Percentiles rank a stretch among this genome's conserved stretches.
phyloP scores from a whole-genome alignment of 2,329 filamentous ascomycete genomes.

The Apiospora malaysiana region DNA sequence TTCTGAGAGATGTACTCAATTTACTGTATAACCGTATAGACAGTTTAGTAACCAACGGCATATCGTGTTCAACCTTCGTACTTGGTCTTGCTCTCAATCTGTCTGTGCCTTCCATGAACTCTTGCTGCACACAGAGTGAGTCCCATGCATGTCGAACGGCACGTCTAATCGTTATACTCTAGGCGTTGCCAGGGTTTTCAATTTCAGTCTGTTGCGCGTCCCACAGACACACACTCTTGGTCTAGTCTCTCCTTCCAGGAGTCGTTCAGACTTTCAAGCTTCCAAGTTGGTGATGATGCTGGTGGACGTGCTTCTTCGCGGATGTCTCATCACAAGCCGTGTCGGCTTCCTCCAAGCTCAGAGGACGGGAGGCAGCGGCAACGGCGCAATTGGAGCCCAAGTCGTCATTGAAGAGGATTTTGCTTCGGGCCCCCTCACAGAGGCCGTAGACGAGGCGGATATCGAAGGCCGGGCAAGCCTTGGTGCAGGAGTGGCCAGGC shows the following conservation, averaged over 20 bases:
- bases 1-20: neutral
- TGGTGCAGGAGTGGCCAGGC: neutral
- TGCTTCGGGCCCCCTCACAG: neutral
- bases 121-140: neutral
- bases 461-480: slow-evolving; percentile 16
- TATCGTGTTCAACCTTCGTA: neutral
- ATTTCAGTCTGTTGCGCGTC: neutral
- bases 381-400: neutral
- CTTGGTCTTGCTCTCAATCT: neutral
- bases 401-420: slow-evolving; percentile 11
- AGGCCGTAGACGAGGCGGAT: neutral
- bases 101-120: neutral
- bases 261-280: neutral
- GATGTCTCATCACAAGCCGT: neutral
- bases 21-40: neutral
- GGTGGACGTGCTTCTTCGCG: neutral
- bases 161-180: neutral
- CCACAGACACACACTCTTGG: too few relatives aligned
- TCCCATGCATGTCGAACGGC: neutral
- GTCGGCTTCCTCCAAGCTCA: neutral
- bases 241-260: too few relatives aligned
- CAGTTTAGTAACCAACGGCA: neutral
- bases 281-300: neutral
- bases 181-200: neutral
- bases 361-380: neutral